phyloP scores from a whole-genome alignment of 495 filamentous ascomycete species.

The Chaetomidium leptoderma region DNA sequence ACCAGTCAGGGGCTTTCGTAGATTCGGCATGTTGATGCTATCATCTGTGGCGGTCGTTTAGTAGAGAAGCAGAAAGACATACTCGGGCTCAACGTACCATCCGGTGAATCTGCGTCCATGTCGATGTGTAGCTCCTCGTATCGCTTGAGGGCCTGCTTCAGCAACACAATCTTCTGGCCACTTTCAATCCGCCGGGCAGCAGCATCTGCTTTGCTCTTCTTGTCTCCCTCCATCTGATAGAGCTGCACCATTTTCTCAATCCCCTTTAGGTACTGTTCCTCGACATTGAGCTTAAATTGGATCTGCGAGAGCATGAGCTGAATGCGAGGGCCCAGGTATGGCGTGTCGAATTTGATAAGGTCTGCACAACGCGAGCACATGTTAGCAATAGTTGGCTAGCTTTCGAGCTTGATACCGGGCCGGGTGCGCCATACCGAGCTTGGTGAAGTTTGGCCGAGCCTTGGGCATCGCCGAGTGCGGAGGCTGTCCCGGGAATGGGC shows the following conservation, averaged over 20 bases:
- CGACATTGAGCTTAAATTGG: conserved; percentile 97
- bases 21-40: conserved; percentile 89
- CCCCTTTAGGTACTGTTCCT: conserved; percentile 98
- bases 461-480: conserved; percentile 67
- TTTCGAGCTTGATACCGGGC: conserved; percentile 61
- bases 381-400: conserved; percentile 16
- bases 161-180: conserved; percentile 92
- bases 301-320: conserved; percentile 98
- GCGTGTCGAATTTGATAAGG: conserved; percentile 97
- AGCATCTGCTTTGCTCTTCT: conserved; percentile 89
- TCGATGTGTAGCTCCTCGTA: conserved; percentile 98
- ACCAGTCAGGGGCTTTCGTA: conserved; percentile 89
- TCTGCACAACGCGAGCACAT: conserved; percentile 53
- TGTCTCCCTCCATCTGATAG: conserved; percentile 97
- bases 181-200: conserved; percentile 86
- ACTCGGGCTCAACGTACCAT: conserved; percentile 56
- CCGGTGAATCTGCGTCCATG: conserved; percentile 77
- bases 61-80: conserved; percentile 13
- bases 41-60: conserved; percentile 61
- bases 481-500: conserved; percentile 72
- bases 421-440: conserved; percentile 85
- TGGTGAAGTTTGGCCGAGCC: conserved; percentile 83
- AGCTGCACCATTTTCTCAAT: conserved; percentile 99
- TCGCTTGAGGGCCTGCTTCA: conserved; percentile 92
- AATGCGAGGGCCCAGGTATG: conserved; percentile 92